Base-by-base conservation (phyloP, 1,284 basidiomycete genomes). In the Anthracocystis panici-leucophaei region DNA sequence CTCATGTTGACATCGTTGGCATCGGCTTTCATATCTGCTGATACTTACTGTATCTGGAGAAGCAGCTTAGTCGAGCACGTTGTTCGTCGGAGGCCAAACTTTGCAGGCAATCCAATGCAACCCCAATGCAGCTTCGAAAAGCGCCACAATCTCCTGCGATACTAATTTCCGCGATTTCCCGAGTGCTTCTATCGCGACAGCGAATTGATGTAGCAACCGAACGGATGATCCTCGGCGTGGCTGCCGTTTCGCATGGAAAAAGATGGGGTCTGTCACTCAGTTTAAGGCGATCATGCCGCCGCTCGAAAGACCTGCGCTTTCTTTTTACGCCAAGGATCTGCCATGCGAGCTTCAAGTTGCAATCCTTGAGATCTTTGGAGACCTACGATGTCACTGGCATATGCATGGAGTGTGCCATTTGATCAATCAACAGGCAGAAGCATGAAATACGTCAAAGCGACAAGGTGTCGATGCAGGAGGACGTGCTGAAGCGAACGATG, bases 241-340 rank as follows among this genome's bases (percentile, higher is more conserved):
- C 44, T 25, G 44, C 21, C 11, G 11, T 45, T 45, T 25, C 23
- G 21, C 44, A 45, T 45, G 20, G 21, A 14, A 45, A 12, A 25
- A 45, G 44, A 12, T 20, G 44, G 21, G 44, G 21, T 12, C 21
- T 8, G 21, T 45, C 40, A 41, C 40, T 18, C 40, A 3, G 2
- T 41, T 41, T 41, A 9, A 45, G 44, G 10, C 44, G 44, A 45
- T 45, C 44, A 25, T 25, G 44, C 44, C 44, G 21, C 44, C 44
- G 20, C 21, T 11, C 2, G 14, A 41, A 18, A 16, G 40, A 41
- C 40, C 31, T 8, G 31, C 31, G 12, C 31, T 33, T 12, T 14
- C 7, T n/a, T 9, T 16, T 3, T 16, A 41, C 40, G 40, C 10
- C 21, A 23, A 9, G 21, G 21, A 45, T 25, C 44, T 45, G 44